phyloP scores from a whole-genome alignment of 2,329 filamentous ascomycete species.

The Aspergillus sojae region DNA sequence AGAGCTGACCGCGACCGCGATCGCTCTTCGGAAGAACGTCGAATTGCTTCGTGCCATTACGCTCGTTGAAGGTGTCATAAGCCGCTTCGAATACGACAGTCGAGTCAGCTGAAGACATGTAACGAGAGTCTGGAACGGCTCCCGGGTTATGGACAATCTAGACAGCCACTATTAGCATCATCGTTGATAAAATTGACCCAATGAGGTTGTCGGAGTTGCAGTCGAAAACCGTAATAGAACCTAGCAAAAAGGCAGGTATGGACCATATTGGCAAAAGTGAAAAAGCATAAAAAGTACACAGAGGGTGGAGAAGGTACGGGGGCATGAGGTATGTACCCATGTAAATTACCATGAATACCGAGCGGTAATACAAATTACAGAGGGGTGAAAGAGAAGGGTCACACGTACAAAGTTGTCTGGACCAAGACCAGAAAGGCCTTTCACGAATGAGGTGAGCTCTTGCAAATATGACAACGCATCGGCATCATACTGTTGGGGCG shows the following conservation, averaged over 20 bases:
- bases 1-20: slow-evolving; percentile 36
- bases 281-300: neutral
- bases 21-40: slow-evolving; percentile 33
- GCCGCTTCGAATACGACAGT: slow-evolving; percentile 51
- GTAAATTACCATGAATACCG: slow-evolving; percentile 16
- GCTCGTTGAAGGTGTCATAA: slow-evolving; percentile 41
- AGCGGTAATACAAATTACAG: neutral
- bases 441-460: slow-evolving; percentile 36
- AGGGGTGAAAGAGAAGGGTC: slow-evolving; percentile 7
- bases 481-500: slow-evolving; percentile 42
- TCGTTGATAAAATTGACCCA: slow-evolving; percentile 8
- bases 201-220: neutral
- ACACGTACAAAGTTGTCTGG: slow-evolving; percentile 42
- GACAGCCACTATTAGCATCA: slow-evolving; percentile 21
- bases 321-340: neutral
- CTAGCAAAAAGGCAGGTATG: neutral
- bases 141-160: slow-evolving; percentile 52
- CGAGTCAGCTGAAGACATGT: slow-evolving; percentile 46
- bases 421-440: slow-evolving; percentile 35
- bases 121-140: slow-evolving; percentile 44
- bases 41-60: slow-evolving; percentile 36
- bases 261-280: neutral
- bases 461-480: slow-evolving; percentile 36
- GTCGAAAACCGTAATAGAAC: neutral
- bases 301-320: neutral